Percentiles rank a stretch among this genome's conserved stretches.
These are phyloP conservation scores for Hypocrella siamensis DNA, from an alignment of 2,329 filamentous ascomycete genomes.

Conservation along the genomic window DNA sequence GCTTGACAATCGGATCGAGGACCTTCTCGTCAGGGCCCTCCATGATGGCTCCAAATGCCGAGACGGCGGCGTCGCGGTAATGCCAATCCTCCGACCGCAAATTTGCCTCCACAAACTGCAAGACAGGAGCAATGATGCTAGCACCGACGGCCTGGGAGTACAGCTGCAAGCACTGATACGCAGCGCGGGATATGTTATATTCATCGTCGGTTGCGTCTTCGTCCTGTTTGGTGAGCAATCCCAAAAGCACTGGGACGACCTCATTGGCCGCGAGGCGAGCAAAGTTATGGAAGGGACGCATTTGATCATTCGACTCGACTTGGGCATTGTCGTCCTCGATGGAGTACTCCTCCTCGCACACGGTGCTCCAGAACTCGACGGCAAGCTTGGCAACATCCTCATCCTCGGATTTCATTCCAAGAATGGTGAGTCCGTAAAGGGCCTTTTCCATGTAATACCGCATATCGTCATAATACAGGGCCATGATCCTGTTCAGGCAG, in stretches of 20 bases:
- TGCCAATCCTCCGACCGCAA: conserved; percentile 89
- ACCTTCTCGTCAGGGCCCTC: conserved; percentile 90
- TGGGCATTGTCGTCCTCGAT: conserved; percentile 91
- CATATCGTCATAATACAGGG: conserved; percentile 98
- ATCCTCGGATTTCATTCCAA: conserved; percentile 96
- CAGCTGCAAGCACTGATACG: conserved; percentile 91
- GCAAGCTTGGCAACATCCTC: conserved; percentile 97
- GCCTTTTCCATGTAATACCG: conserved; percentile 99
- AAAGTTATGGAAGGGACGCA: conserved; percentile 92
- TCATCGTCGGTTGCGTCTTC: conserved; percentile 94
- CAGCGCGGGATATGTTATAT: conserved; percentile 89
- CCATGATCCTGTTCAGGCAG: conserved; percentile 97
- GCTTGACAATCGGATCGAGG: conserved; percentile 86
- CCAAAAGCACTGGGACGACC: conserved; percentile 81
- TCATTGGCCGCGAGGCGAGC: conserved; percentile 83
- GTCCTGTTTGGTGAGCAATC: conserved; percentile 88
- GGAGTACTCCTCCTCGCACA: conserved; percentile 94
- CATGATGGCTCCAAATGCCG: conserved; percentile 96
- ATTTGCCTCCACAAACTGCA: conserved; percentile 83
- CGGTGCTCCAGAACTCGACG: conserved; percentile 99
- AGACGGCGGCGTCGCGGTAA: conserved; percentile 84
- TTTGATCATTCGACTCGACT: conserved; percentile 63
- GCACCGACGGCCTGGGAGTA: conserved; percentile 85
- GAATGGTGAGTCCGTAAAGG: conserved; percentile 88
- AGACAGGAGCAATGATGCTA: conserved; percentile 71